phyloP scores from a whole-genome alignment of 1,139 yeast species.

The Lodderomyces parapsilosis region DNA sequence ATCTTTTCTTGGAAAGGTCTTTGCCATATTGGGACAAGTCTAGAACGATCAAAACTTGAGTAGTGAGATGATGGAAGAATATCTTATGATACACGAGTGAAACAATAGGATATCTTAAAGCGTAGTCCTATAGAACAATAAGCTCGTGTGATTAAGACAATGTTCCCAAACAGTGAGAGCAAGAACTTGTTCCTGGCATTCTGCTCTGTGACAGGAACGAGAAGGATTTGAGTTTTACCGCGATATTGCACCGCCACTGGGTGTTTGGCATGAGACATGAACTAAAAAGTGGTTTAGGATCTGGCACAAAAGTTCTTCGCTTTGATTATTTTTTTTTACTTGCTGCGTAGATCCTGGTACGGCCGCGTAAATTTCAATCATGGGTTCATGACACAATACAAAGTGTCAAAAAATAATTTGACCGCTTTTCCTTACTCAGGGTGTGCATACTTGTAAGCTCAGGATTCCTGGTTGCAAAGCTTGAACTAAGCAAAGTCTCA shows the following conservation, averaged over 20 bases:
- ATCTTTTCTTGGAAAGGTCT: background rate
- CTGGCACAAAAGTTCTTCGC: background rate
- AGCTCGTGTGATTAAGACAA: background rate
- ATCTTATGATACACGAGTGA: background rate
- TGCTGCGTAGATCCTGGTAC: background rate
- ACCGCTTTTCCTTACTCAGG: too few relatives aligned
- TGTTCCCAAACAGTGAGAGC: background rate
- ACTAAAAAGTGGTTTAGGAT: too few relatives aligned
- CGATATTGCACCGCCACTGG: background rate
- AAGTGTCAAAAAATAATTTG: background rate
- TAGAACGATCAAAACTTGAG: background rate
- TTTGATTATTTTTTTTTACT: background rate
- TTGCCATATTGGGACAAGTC: background rate
- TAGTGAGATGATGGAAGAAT: background rate
- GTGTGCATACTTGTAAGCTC: too few relatives aligned
- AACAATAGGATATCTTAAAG: background rate
- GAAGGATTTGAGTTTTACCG: background rate
- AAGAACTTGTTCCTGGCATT: background rate
- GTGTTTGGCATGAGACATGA: too few relatives aligned
- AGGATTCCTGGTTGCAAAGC: too few relatives aligned
- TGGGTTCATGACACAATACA: background rate
- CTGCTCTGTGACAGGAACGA: slow-evolving; percentile 1
- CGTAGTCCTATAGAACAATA: background rate
- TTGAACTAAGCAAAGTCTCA: too few relatives aligned
- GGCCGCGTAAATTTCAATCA: background rate